Evolutionary conservation across 306 rosid genomes (phyloP).

Genomic region (Quercus dentata): DNA sequence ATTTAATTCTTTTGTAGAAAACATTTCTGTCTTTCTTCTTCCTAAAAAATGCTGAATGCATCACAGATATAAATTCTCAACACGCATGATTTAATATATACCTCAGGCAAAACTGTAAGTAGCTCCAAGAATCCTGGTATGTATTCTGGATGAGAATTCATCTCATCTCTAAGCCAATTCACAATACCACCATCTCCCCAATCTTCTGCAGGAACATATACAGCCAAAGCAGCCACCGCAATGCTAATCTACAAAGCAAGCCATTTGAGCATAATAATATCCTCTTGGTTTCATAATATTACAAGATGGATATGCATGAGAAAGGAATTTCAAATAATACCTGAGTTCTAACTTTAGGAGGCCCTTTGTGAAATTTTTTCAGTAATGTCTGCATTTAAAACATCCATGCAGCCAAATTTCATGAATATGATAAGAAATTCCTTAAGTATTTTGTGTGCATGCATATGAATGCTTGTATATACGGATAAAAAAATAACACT

Average conservation of each 20-base stretch:
- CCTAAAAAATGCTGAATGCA: slow-evolving; percentile 2
- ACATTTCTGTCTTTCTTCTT: not conserved
- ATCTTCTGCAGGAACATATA: slow-evolving; percentile 92
- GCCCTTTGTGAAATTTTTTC: slow-evolving; percentile 91
- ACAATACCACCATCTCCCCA: slow-evolving; percentile 99
- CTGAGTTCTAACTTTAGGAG: slow-evolving; percentile 98
- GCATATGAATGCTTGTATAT: slow-evolving; percentile 1
- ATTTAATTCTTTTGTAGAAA: not conserved
- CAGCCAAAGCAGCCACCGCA: slow-evolving; percentile 99
- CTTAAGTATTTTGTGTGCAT: not conserved
- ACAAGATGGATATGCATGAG: slow-evolving; percentile 4
- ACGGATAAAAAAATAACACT: not conserved
- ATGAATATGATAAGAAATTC: slow-evolving; percentile 10
- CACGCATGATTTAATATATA: slow-evolving; percentile 15
- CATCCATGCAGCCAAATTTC: slow-evolving; percentile 24
- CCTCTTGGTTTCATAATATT: slow-evolving; percentile 2
- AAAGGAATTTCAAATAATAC: slow-evolving; percentile 36
- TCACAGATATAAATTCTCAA: slow-evolving; percentile 3
- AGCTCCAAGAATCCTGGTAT: slow-evolving; percentile 98
- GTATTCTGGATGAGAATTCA: slow-evolving; percentile 91
- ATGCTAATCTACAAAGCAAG: slow-evolving; percentile 79
- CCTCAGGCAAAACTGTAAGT: slow-evolving; percentile 98
- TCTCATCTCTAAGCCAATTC: slow-evolving; percentile 95
- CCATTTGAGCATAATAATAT: slow-evolving; percentile 29
- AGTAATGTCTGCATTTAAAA: slow-evolving; percentile 73